Conservation (phyloP, 2,329 filamentous ascomycete species). For the Epicoccum sorghinum region DNA sequence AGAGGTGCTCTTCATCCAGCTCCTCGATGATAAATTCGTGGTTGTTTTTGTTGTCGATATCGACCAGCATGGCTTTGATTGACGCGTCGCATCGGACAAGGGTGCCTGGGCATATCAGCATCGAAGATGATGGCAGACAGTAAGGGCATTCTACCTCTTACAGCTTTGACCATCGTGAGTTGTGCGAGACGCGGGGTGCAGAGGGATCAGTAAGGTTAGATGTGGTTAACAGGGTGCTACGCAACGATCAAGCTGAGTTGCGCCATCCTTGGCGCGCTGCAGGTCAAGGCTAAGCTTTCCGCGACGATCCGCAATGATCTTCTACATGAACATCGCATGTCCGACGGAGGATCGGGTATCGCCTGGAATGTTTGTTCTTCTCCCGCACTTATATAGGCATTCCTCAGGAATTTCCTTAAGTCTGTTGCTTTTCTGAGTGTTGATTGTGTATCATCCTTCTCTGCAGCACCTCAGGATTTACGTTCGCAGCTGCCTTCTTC, state of each 20-base stretch:
- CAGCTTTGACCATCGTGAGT: constrained; percentile 61
- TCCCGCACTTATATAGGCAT: background rate
- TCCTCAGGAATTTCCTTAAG: background rate
- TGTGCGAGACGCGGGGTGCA: constrained; percentile 10
- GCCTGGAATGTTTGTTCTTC: constrained; percentile 5
- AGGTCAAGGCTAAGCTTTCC: constrained; percentile 10
- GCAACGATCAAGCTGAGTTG: constrained; percentile 3
- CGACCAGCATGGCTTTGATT: constrained; percentile 83
- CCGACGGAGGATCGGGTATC: background rate
- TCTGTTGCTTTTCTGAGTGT: background rate
- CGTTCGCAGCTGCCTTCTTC: constrained; percentile 1
- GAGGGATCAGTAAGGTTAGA: constrained; percentile 10
- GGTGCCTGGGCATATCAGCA: constrained; percentile 58
- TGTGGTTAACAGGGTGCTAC: constrained; percentile 35
- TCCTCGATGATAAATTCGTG: constrained; percentile 82
- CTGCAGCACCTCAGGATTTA: background rate
- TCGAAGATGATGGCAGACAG: background rate
- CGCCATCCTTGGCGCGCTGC: constrained; percentile 25
- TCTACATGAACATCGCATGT: background rate
- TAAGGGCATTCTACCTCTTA: constrained; percentile 54
- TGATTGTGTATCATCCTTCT: background rate
- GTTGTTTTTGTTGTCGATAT: constrained; percentile 69
- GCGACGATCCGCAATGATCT: constrained; percentile 1
- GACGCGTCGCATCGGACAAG: constrained; percentile 84
- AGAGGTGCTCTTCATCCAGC: constrained; percentile 75